Evolutionary conservation across 2,329 filamentous ascomycete species (phyloP).

Genomic region (Aspergillus calidoustus): DNA sequence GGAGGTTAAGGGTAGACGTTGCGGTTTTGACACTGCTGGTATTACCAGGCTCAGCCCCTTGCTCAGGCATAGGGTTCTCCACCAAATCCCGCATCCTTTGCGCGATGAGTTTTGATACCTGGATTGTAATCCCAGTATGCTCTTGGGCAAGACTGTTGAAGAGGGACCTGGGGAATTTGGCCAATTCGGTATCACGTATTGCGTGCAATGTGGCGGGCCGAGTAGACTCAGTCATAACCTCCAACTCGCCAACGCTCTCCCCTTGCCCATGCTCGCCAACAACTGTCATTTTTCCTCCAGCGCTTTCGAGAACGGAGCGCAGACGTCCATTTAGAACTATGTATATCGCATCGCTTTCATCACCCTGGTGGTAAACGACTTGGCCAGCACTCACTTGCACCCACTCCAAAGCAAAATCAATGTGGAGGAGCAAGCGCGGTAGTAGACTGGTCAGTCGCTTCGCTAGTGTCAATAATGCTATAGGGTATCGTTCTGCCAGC

Average conservation of each 20-base stretch:
- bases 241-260: slow-evolving; percentile 94
- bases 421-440: slow-evolving; percentile 88
- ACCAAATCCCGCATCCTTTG: slow-evolving; percentile 89
- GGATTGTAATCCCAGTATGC: slow-evolving; percentile 97
- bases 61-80: slow-evolving; percentile 74
- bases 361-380: slow-evolving; percentile 88
- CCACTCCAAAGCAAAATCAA: slow-evolving; percentile 98
- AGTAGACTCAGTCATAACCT: slow-evolving; percentile 91
- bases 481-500: slow-evolving; percentile 90
- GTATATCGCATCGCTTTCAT: slow-evolving; percentile 98
- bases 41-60: slow-evolving; percentile 65
- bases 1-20: slow-evolving; percentile 86
- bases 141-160: slow-evolving; percentile 98
- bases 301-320: slow-evolving; percentile 79
- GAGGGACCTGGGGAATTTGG: slow-evolving; percentile 91
- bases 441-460: slow-evolving; percentile 90
- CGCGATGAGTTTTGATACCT: slow-evolving; percentile 98
- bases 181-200: slow-evolving; percentile 93
- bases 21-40: slow-evolving; percentile 57
- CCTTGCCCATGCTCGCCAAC: slow-evolving; percentile 94
- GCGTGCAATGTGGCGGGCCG: slow-evolving; percentile 92
- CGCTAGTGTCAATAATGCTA: slow-evolving; percentile 92
- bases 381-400: slow-evolving; percentile 94
- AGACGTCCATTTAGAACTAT: slow-evolving; percentile 94
- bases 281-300: slow-evolving; percentile 81